phyloP scores from a whole-genome alignment of 495 filamentous ascomycete species.

The Immersiella caudata region DNA sequence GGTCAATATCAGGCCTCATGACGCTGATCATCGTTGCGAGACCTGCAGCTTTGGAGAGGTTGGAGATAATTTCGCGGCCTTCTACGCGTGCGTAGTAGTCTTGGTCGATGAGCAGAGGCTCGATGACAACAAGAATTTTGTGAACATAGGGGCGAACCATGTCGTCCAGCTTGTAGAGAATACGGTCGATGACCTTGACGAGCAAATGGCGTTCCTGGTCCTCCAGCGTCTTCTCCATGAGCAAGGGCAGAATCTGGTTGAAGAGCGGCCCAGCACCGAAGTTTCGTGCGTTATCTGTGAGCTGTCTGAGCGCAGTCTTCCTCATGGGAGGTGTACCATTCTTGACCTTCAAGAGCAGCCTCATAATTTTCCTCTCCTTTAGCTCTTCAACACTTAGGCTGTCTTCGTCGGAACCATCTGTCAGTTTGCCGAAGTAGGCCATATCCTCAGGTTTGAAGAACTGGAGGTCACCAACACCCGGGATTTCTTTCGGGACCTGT shows the following conservation, averaged over 20 bases:
- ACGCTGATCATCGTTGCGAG: conserved; percentile 99
- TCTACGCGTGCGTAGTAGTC: conserved; percentile 99
- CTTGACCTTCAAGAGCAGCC: conserved; percentile 96
- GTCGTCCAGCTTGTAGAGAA: conserved; percentile 97
- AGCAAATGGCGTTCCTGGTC: conserved; percentile 98
- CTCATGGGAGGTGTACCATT: conserved; percentile 99
- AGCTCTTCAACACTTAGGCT: conserved; percentile 90
- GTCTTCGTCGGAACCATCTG: conserved; percentile 93
- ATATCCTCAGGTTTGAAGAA: conserved; percentile 99
- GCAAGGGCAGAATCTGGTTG: conserved; percentile 94
- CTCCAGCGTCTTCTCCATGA: conserved; percentile 98
- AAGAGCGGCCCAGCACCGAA: conserved; percentile 95
- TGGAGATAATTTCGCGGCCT: conserved; percentile 97
- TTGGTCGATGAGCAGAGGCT: conserved; percentile 97
- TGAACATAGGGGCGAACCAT: conserved; percentile 96
- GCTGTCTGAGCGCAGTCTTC: conserved; percentile 97
- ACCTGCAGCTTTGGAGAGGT: conserved; percentile 94
- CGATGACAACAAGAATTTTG: conserved; percentile 98
- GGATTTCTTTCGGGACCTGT: conserved; percentile 93
- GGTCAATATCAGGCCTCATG: conserved; percentile 98
- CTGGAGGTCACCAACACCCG: conserved; percentile 94
- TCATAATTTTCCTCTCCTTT: conserved; percentile 98
- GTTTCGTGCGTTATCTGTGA: conserved; percentile 96
- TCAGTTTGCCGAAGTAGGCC: conserved; percentile 97
- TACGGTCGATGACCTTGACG: conserved; percentile 98